These are phyloP conservation scores for Aspergillus viridinutans DNA, from an alignment of 2,329 filamentous ascomycete genomes.

Conservation along the genomic window DNA sequence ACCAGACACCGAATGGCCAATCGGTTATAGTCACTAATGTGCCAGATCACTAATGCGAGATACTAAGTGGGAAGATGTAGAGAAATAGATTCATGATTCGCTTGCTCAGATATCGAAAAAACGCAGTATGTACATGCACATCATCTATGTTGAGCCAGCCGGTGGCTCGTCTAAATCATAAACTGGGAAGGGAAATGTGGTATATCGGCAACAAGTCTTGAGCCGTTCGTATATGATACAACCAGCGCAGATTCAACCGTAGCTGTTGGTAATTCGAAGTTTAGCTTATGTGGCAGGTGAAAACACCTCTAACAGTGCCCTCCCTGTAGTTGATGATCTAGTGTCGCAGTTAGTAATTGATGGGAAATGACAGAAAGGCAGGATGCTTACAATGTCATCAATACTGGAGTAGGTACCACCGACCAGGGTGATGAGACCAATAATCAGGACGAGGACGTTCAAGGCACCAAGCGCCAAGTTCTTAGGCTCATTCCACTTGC, in stretches of 20 bases:
- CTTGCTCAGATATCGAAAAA: not conserved
- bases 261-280: not conserved
- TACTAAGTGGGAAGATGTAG: not conserved
- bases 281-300: conserved; percentile 53
- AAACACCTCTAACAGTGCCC: conserved; percentile 62
- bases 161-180: not conserved
- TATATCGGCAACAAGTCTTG: no score
- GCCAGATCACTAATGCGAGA: not conserved
- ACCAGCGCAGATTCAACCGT: not conserved
- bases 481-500: conserved; percentile 30
- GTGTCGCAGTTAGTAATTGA: conserved; percentile 1
- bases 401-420: conserved; percentile 70
- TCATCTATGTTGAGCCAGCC: not conserved
- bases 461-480: conserved; percentile 53
- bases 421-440: conserved; percentile 69
- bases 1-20: not conserved
- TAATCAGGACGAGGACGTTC: conserved; percentile 65
- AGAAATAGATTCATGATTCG: not conserved
- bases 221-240: not conserved
- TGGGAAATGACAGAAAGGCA: conserved; percentile 1
- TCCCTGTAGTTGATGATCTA: conserved; percentile 61
- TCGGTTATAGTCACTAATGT: not conserved
- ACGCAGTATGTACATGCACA: not conserved
- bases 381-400: conserved; percentile 28
- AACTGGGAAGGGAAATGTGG: not conserved